Percentiles rank a stretch among this genome's conserved stretches.
phyloP scores from a whole-genome alignment of 2,329 filamentous ascomycete species.

The Aspergillus udagawae region DNA sequence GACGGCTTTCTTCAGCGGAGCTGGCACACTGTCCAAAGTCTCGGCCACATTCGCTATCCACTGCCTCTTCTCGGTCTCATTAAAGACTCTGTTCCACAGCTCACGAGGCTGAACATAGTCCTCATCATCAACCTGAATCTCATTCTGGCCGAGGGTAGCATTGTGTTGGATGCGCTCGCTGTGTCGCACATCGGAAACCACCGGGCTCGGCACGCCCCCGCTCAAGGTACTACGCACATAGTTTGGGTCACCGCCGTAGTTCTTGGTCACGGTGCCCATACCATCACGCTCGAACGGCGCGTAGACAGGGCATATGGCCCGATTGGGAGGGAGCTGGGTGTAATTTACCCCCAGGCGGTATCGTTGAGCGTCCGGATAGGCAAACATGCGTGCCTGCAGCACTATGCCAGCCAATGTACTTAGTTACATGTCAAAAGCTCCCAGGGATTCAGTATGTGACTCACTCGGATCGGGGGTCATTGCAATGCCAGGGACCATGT shows the following conservation, averaged over 20 bases:
- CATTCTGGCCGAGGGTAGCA: slow-evolving; percentile 20
- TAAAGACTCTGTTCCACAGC: slow-evolving; percentile 27
- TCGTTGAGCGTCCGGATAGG: slow-evolving; percentile 53
- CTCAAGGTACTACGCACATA: slow-evolving; percentile 40
- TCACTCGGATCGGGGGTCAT: slow-evolving; percentile 57
- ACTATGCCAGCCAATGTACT: slow-evolving; percentile 33
- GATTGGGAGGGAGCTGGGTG: slow-evolving; percentile 39
- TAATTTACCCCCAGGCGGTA: slow-evolving; percentile 42
- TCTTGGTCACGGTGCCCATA: slow-evolving; percentile 39
- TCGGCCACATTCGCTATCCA: slow-evolving; percentile 21
- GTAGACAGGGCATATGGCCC: slow-evolving; percentile 34
- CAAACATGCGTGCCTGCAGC: slow-evolving; percentile 58
- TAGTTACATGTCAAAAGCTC: background rate
- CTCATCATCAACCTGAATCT: slow-evolving; percentile 23
- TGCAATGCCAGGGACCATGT: slow-evolving; percentile 60
- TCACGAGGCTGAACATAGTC: slow-evolving; percentile 29
- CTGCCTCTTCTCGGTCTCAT: slow-evolving; percentile 17
- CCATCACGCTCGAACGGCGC: slow-evolving; percentile 51
- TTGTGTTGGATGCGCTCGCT: slow-evolving; percentile 17
- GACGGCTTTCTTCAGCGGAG: slow-evolving; percentile 12
- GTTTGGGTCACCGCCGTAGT: slow-evolving; percentile 59
- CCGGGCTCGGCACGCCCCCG: slow-evolving; percentile 13
- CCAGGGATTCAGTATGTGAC: background rate
- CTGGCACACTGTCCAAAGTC: slow-evolving; percentile 20
- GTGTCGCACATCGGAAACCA: slow-evolving; percentile 19